Conservation (phyloP, 345 rosid genomes). For the Carallia brachiata region DNA sequence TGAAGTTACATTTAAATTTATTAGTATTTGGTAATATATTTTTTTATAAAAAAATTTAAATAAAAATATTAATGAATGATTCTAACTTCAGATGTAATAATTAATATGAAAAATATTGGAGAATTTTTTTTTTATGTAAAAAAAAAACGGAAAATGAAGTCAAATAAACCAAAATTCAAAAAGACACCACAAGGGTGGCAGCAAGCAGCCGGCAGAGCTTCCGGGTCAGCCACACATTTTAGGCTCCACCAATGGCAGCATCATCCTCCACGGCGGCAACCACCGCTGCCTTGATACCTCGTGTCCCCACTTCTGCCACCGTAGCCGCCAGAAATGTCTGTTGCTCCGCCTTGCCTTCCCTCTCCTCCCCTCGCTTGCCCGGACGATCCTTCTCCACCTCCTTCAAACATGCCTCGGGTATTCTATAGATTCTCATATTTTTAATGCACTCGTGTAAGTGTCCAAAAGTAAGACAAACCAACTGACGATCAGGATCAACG, state of each 20-base stretch:
- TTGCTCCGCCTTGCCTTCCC: conserved; percentile 58
- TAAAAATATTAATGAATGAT: too few relatives aligned
- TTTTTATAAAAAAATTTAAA: too few relatives aligned
- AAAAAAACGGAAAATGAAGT: background rate
- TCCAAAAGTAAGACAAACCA: background rate
- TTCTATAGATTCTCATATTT: background rate
- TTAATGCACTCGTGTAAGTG: background rate
- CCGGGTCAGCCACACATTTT: conserved; percentile 15
- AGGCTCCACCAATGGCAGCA: conserved; percentile 41
- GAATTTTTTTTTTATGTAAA: too few relatives aligned
- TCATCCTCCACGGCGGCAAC: conserved; percentile 61
- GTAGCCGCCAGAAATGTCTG: conserved; percentile 30
- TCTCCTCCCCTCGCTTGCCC: conserved; percentile 57
- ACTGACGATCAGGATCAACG: background rate
- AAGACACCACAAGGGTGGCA: background rate
- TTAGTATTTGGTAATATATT: too few relatives aligned
- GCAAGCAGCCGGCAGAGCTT: conserved; percentile 7
- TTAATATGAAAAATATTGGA: background rate
- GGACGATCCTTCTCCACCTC: conserved; percentile 44
- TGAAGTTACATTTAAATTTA: too few relatives aligned
- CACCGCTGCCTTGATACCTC: conserved; percentile 42
- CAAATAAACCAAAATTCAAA: background rate
- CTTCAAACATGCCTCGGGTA: conserved; percentile 53
- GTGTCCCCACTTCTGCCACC: background rate
- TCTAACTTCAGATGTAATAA: background rate